phyloP scores from a whole-genome alignment of 2,329 filamentous ascomycete species.

The Colletotrichum magnum region DNA sequence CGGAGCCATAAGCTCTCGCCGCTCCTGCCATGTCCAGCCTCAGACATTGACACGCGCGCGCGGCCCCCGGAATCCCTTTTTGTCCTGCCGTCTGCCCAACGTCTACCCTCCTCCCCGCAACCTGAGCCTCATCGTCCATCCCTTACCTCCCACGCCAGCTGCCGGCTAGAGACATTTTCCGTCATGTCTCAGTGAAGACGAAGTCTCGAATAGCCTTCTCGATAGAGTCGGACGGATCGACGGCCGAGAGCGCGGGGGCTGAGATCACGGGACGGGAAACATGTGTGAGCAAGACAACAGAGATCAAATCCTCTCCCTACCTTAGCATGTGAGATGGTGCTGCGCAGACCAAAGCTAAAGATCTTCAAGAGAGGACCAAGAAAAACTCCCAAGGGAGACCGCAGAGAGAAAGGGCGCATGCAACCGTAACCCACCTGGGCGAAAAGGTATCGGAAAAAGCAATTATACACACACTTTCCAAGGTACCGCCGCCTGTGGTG shows the following conservation, averaged over 20 bases:
- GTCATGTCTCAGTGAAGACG: background rate
- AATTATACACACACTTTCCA: slow-evolving; percentile 4
- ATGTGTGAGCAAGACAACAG: slow-evolving; percentile 15
- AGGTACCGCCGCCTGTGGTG: no score
- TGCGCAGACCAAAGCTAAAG: background rate
- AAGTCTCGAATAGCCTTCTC: slow-evolving; percentile 1
- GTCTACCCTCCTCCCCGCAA: background rate
- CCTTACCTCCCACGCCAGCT: slow-evolving; percentile 23
- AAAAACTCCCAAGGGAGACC: background rate
- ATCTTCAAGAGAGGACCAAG: slow-evolving; percentile 8
- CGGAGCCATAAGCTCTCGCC: no score
- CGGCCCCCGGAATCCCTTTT: background rate
- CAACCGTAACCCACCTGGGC: no score
- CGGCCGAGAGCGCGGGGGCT: background rate
- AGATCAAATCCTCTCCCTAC: background rate
- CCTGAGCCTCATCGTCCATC: slow-evolving; percentile 27
- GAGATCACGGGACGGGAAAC: slow-evolving; percentile 12
- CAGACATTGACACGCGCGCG: background rate
- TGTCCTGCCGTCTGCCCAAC: background rate
- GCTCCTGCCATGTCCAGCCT: background rate
- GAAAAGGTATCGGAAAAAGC: slow-evolving; percentile 23
- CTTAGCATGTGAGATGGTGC: background rate
- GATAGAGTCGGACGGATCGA: slow-evolving; percentile 13
- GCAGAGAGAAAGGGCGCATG: no score
- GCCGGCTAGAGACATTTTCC: background rate